Percentiles rank a stretch among this genome's conserved stretches.
phyloP scores from a whole-genome alignment of 139 green algal genomes.

The Chlorella sp. region DNA sequence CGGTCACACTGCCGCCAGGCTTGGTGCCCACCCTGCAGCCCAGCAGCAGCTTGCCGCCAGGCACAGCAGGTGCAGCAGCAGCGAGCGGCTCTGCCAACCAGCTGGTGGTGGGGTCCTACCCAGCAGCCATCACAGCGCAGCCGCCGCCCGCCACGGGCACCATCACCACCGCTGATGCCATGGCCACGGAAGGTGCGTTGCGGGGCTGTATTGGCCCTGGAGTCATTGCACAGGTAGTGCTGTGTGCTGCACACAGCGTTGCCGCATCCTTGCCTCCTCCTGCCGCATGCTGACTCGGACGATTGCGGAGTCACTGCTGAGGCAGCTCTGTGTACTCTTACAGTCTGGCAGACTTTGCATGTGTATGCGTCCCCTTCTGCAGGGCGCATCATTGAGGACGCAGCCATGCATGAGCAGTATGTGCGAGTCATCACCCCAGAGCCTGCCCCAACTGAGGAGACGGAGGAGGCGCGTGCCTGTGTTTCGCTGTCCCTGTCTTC shows the following conservation, averaged over 20 bases:
- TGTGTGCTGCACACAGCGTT: no score
- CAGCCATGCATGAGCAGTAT: conserved; percentile 74
- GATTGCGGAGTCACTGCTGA: no score
- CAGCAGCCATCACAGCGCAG: neutral
- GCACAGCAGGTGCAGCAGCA: neutral
- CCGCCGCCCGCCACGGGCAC: conserved; percentile 5
- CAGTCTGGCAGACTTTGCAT: no score
- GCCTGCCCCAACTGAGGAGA: conserved; percentile 71
- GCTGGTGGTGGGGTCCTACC: conserved; percentile 17
- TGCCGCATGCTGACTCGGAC: no score
- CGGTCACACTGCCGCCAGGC: neutral
- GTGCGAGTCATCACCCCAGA: conserved; percentile 76
- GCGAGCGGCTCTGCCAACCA: neutral
- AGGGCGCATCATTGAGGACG: conserved; percentile 68
- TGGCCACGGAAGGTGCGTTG: conserved; percentile 36
- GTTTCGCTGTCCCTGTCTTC: neutral
- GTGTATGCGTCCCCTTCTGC: no score
- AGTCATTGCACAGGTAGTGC: no score
- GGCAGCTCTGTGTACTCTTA: no score
- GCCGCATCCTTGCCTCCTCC: no score
- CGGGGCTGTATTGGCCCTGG: no score
- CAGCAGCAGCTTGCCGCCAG: neutral
- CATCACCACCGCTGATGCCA: conserved; percentile 39
- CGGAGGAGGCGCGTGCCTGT: conserved; percentile 66
- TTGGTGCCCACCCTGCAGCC: neutral